Conservation (phyloP, 164 flowering plant species). For the Warburgia ugandensis region DNA sequence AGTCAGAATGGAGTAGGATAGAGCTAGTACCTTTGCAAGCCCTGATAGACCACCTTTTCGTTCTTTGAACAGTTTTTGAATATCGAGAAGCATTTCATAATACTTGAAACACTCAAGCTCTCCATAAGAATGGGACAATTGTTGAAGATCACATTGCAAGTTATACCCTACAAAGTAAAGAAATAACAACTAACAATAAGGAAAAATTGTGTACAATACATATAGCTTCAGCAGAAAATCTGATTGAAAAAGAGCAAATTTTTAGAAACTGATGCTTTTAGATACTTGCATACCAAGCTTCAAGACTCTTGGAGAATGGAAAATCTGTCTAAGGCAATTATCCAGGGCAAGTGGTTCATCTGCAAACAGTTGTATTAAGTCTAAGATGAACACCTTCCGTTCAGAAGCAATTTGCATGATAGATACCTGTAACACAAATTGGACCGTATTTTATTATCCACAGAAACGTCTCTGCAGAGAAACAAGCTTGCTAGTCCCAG, state of each 20-base stretch:
- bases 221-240: not conserved
- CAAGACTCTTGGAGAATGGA: slow-evolving; percentile 67
- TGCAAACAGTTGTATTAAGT: slow-evolving; percentile 62
- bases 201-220: not conserved
- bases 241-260: not conserved
- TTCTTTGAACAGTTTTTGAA: slow-evolving; percentile 79
- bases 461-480: no score
- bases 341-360: slow-evolving; percentile 52
- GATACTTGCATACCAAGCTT: slow-evolving; percentile 65
- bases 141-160: slow-evolving; percentile 74
- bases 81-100: slow-evolving; percentile 85
- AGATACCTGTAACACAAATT: slow-evolving; percentile 62
- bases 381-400: slow-evolving; percentile 63
- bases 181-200: slow-evolving; percentile 8
- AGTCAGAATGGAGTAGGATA: not conserved
- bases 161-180: slow-evolving; percentile 60
- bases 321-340: slow-evolving; percentile 53
- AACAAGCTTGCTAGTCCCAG: no score
- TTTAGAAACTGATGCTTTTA: slow-evolving; percentile 3
- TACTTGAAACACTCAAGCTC: slow-evolving; percentile 74
- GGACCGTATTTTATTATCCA: not conserved
- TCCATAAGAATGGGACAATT: slow-evolving; percentile 65
- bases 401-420: slow-evolving; percentile 94
- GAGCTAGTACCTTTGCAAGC: slow-evolving; percentile 53
- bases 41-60: slow-evolving; percentile 88